phyloP scores from a whole-genome alignment of 1,139 yeast genomes.

The Taphrina sp. region DNA sequence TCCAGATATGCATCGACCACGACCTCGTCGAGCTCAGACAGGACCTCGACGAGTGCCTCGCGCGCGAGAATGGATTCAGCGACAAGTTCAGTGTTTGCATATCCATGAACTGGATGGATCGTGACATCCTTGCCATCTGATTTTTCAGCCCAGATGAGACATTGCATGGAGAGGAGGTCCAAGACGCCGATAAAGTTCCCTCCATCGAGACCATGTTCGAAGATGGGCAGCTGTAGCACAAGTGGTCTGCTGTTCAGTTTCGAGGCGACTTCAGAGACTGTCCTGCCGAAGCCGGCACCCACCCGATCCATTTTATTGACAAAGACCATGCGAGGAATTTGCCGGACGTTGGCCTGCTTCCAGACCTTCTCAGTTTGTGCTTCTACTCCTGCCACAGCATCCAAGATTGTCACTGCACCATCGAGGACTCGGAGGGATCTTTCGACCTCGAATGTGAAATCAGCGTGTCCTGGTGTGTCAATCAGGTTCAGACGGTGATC shows the following conservation, averaged over 20 bases:
- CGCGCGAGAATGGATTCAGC: constrained; percentile 60
- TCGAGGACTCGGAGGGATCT: constrained; percentile 85
- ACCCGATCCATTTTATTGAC: constrained; percentile 94
- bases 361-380: constrained; percentile 98
- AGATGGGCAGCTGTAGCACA: constrained; percentile 76
- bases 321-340: constrained; percentile 75
- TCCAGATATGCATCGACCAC: constrained; percentile 70
- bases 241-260: constrained; percentile 74
- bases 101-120: constrained; percentile 49
- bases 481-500: constrained; percentile 72
- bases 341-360: constrained; percentile 67
- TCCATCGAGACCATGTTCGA: constrained; percentile 44
- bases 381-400: constrained; percentile 97
- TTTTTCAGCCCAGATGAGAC: constrained; percentile 63
- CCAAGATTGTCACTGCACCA: constrained; percentile 88
- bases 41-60: constrained; percentile 74
- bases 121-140: constrained; percentile 54
- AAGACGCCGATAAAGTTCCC: constrained; percentile 69
- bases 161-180: constrained; percentile 69
- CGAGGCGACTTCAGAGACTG: constrained; percentile 79
- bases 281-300: constrained; percentile 91
- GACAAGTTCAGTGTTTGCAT: constrained; percentile 42
- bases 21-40: constrained; percentile 76
- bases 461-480: constrained; percentile 99
- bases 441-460: constrained; percentile 90